Evolutionary conservation across 352 stramenopile species (phyloP), one percentile per base, ranked within the genome.

Genomic region (Globisporangium nodosum): DNA sequence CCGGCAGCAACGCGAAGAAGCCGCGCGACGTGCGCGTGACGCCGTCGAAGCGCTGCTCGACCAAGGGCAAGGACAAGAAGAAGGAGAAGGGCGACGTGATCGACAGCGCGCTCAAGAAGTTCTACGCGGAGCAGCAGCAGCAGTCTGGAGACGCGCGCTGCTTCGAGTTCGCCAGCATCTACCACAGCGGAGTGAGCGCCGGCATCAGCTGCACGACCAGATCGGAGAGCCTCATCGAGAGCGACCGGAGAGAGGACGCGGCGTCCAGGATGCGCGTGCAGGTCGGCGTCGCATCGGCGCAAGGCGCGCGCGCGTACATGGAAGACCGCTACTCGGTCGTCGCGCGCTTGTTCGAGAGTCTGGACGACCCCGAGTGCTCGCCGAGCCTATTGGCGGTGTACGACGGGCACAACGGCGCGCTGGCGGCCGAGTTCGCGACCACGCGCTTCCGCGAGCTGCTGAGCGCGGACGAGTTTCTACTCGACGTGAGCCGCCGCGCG

Each of bases 281-380:
- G 37, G 70, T 88, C 18, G 76, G 76, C 11, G 63, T 86, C 0
- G 69, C 78, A 16, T 50, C 73, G 0, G 78, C 80, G 11, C 82
- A 92, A 62, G 82, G 82, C 16, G 78, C 80, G 8, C 73, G 82
- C 16, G 68, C 69, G 40, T 92, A 92, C 66, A 92, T 92, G 82
- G 82, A 92, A 68, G 82, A 92, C 57, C 76, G 78, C 1, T 87
- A 79, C 52, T 84, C 80, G 8, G 75, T 90, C 4, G 65, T 80
- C 15, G 75, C 81, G 52, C 70, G 71, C n/a, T 58, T 92, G 40
- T 72, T 89, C 52, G 76, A 84, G 48, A 60, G 68, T 46, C 56
- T 74, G 43, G 64, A 74, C 18, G 68, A 86, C 45, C 56, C 53
- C 3, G 72, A 73, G 42, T 61, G 63, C 13, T 79, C 73, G 27